These are phyloP conservation scores for Wallemia ichthyophaga DNA, from an alignment of 1,284 basidiomycete genomes.

Conservation along the genomic window DNA sequence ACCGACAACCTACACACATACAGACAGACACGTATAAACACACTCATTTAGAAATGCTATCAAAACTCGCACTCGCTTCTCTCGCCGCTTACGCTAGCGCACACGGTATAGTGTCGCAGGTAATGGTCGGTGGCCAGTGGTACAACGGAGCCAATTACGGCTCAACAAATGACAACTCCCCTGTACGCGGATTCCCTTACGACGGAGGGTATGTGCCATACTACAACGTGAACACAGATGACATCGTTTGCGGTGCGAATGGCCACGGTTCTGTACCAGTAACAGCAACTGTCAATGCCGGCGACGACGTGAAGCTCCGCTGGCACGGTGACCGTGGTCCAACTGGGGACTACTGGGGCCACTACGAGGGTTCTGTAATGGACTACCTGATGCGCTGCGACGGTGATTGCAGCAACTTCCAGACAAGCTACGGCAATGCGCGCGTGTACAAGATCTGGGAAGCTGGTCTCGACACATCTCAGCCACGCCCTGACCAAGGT, in stretches of 20 bases:
- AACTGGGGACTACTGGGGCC: neutral
- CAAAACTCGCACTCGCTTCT: neutral
- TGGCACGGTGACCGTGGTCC: neutral
- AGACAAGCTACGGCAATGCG: neutral
- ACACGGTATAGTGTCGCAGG: neutral
- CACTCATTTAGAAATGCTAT: neutral
- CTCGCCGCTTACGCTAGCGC: neutral
- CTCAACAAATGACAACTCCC: neutral
- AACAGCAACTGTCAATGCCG: neutral
- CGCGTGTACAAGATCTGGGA: constrained; percentile 1
- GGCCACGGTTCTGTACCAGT: neutral
- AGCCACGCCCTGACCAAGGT: neutral
- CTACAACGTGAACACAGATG: constrained; percentile 1
- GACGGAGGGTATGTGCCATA: neutral
- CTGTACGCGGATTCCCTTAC: neutral
- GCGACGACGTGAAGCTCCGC: neutral
- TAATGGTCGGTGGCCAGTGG: neutral
- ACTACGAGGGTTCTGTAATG: neutral
- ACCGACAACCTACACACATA: too few species aligned
- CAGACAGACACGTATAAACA: neutral
- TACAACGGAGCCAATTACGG: neutral
- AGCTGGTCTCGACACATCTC: neutral
- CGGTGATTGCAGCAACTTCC: neutral
- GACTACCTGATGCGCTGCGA: constrained; percentile 1
- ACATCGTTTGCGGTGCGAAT: neutral